Percentiles rank a stretch among this genome's conserved stretches.
phyloP scores from a whole-genome alignment of 2,329 filamentous ascomycete species.

The Fusarium tricinctum region DNA sequence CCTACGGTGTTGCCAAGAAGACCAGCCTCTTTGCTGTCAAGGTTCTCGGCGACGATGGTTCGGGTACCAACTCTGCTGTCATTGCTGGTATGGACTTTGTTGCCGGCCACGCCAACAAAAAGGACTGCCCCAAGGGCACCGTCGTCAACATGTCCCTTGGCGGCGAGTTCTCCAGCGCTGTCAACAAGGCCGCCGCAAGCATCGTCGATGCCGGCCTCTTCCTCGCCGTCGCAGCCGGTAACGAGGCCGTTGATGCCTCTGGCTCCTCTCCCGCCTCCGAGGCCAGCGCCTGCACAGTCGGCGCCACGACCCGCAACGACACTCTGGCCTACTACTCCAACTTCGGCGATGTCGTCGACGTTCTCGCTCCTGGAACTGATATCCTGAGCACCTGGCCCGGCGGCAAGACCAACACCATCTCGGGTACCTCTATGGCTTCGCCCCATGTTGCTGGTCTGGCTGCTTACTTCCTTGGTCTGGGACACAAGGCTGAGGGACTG shows the following conservation, averaged over 20 bases:
- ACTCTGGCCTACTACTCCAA: conserved; percentile 65
- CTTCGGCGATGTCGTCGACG: conserved; percentile 64
- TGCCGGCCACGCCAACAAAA: conserved; percentile 53
- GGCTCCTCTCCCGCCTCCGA: conserved; percentile 64
- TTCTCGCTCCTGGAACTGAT: conserved; percentile 65
- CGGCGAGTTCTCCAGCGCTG: conserved; percentile 59
- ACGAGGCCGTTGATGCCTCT: conserved; percentile 60
- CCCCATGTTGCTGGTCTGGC: conserved; percentile 60
- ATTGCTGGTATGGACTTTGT: conserved; percentile 63
- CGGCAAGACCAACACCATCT: conserved; percentile 57
- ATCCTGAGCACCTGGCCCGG: conserved; percentile 65
- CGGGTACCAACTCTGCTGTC: conserved; percentile 56
- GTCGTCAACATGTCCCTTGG: conserved; percentile 72
- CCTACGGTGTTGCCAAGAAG: conserved; percentile 60
- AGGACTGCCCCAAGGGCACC: conserved; percentile 59
- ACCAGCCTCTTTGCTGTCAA: conserved; percentile 61
- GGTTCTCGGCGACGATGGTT: conserved; percentile 57
- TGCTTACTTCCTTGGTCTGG: conserved; percentile 59
- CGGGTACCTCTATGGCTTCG: conserved; percentile 62
- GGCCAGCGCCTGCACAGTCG: conserved; percentile 66
- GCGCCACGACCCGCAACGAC: conserved; percentile 60
- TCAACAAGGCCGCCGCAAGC: conserved; percentile 66
- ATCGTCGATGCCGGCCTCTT: conserved; percentile 64
- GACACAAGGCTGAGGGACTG: conserved; percentile 39
- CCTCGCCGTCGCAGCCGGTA: conserved; percentile 70